Evolutionary conservation across 805 yeast species (phyloP).

Genomic region (Candida golubevii): DNA sequence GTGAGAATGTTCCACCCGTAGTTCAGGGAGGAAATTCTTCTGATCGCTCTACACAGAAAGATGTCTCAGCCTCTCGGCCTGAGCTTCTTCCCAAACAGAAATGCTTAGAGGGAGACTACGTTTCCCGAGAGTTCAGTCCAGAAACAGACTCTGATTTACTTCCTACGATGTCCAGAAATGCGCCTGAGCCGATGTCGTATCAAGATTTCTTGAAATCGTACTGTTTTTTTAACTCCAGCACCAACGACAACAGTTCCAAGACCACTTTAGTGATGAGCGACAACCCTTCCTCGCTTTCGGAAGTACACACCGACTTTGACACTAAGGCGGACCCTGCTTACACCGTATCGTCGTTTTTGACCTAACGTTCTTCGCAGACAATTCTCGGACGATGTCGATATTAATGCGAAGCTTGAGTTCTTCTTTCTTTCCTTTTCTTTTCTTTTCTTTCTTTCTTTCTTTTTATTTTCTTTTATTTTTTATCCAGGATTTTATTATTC

Average conservation of each 20-base stretch:
- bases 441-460: too few relatives aligned
- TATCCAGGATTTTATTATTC: not conserved
- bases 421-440: too few relatives aligned
- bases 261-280: conserved; percentile 18
- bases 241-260: conserved; percentile 16
- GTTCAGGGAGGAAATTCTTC: not conserved
- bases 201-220: conserved; percentile 54
- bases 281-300: conserved; percentile 4
- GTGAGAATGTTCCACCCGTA: not conserved
- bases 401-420: too few relatives aligned
- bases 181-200: conserved; percentile 48
- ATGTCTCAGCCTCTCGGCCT: not conserved
- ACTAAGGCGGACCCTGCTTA: conserved; percentile 5
- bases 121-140: conserved; percentile 1
- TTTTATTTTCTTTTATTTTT: not conserved
- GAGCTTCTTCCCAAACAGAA: not conserved
- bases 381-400: too few relatives aligned
- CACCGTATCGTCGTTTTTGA: conserved; percentile 15
- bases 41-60: not conserved
- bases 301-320: not conserved
- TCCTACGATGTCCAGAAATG: conserved; percentile 2
- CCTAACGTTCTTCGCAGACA: not conserved
- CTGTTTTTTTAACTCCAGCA: conserved; percentile 47
- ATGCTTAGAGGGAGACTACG: not conserved
- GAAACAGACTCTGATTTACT: not conserved